These are phyloP conservation scores for Tremella fuciformis DNA, from an alignment of 768 basidiomycete genomes.

Conservation along the genomic window DNA sequence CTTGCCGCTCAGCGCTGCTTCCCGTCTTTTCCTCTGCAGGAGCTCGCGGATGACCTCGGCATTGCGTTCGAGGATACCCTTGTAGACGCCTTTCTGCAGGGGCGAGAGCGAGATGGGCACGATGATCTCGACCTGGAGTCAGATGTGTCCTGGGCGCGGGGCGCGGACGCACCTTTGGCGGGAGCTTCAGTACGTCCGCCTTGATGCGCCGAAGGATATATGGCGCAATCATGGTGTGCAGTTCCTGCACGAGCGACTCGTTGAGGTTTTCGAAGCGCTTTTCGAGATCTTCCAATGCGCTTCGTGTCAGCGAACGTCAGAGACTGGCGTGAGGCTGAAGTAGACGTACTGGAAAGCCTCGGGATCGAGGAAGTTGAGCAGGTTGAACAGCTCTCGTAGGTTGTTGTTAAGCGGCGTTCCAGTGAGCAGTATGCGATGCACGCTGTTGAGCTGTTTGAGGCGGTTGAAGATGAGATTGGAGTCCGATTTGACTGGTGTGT, in stretches of 20 bases:
- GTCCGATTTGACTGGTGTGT: constrained; percentile 72
- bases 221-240: constrained; percentile 72
- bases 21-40: not conserved
- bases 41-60: constrained; percentile 30
- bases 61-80: constrained; percentile 70
- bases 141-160: not conserved
- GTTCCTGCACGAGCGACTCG: constrained; percentile 72
- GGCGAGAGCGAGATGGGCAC: constrained; percentile 84
- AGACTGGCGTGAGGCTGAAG: not conserved
- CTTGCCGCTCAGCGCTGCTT: too few species aligned
- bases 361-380: constrained; percentile 81
- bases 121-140: constrained; percentile 52
- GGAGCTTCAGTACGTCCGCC: constrained; percentile 75
- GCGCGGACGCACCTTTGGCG: constrained; percentile 69
- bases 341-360: constrained; percentile 39
- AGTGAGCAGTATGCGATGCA: constrained; percentile 84
- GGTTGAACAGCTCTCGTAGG: constrained; percentile 89
- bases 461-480: constrained; percentile 73
- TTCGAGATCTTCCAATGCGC: constrained; percentile 73
- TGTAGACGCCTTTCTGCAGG: constrained; percentile 82
- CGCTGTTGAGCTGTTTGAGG: constrained; percentile 70
- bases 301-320: constrained; percentile 34
- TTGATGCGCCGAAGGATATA: constrained; percentile 94
- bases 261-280: constrained; percentile 70
- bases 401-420: constrained; percentile 98